A percentile compares a stretch with the other conserved stretches of the same genome.
phyloP scores from a whole-genome alignment of 768 basidiomycete species.

The Tricholoma sp. region DNA sequence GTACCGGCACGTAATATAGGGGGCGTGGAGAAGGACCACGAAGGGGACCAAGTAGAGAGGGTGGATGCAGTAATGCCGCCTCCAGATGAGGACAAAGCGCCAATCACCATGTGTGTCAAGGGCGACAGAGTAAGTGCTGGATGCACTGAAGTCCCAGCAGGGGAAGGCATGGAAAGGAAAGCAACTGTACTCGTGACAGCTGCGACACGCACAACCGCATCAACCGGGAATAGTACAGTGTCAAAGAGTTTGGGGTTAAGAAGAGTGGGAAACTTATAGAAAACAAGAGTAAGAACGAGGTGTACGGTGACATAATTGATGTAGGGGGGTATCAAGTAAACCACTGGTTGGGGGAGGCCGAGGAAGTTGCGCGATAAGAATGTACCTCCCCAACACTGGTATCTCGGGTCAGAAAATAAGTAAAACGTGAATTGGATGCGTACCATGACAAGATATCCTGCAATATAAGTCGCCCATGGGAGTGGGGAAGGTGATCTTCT shows the following conservation, averaged over 20 bases:
- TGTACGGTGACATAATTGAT: conserved; percentile 46
- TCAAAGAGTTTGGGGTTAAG: conserved; percentile 25
- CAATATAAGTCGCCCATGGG: conserved; percentile 39
- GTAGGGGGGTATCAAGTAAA: conserved; percentile 40
- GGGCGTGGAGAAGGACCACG: conserved; percentile 44
- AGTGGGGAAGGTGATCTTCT: conserved; percentile 24
- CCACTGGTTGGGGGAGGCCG: conserved; percentile 38
- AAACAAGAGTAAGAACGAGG: conserved; percentile 36
- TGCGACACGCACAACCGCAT: conserved; percentile 41
- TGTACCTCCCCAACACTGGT: conserved; percentile 40
- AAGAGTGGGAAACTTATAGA: conserved; percentile 28
- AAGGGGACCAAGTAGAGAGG: conserved; percentile 35
- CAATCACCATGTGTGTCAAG: conserved; percentile 42
- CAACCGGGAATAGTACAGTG: conserved; percentile 43
- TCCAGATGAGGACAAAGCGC: conserved; percentile 41
- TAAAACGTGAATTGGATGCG: neutral
- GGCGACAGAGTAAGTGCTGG: conserved; percentile 32
- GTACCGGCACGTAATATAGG: conserved; percentile 37
- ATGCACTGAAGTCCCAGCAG: conserved; percentile 20
- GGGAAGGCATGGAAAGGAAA: conserved; percentile 30
- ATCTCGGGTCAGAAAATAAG: neutral
- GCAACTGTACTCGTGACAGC: conserved; percentile 33
- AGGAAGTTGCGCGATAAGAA: conserved; percentile 39
- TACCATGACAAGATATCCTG: conserved; percentile 45
- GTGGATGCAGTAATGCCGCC: conserved; percentile 43